A percentile compares a stretch with the other conserved stretches of the same genome.
Evolutionary conservation across 2,329 filamentous ascomycete species (phyloP).

Genomic region (Cordyceps tenuipes): DNA sequence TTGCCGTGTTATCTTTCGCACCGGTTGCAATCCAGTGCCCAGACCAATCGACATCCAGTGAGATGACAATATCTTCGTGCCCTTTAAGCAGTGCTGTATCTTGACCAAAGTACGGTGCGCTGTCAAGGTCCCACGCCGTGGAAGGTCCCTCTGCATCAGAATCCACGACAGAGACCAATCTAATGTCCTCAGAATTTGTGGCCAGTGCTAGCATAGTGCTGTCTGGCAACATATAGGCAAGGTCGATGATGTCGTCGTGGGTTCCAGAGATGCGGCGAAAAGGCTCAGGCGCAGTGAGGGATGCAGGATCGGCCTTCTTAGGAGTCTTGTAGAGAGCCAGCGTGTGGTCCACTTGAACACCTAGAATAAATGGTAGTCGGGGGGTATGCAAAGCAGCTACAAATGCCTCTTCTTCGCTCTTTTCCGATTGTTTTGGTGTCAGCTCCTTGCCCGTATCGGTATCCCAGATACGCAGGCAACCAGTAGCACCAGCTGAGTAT

Average conservation of each 20-base stretch:
- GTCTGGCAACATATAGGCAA: constrained; percentile 76
- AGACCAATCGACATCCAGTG: constrained; percentile 90
- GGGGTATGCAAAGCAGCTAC: constrained; percentile 61
- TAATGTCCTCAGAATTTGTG: constrained; percentile 89
- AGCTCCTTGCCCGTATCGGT: constrained; percentile 69
- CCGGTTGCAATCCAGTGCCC: constrained; percentile 95
- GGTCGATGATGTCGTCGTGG: constrained; percentile 94
- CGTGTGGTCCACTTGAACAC: constrained; percentile 83
- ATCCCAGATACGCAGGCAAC: constrained; percentile 76
- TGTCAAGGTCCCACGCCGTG: constrained; percentile 18
- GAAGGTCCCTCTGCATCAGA: constrained; percentile 18
- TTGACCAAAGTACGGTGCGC: constrained; percentile 68
- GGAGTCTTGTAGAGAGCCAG: constrained; percentile 59
- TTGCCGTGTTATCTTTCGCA: constrained; percentile 92
- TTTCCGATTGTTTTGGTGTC: constrained; percentile 60
- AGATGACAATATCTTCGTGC: constrained; percentile 93
- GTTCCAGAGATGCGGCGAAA: constrained; percentile 85
- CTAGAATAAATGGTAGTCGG: constrained; percentile 62
- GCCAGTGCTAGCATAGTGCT: constrained; percentile 78
- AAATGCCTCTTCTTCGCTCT: constrained; percentile 57
- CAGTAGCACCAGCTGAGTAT: constrained; percentile 79
- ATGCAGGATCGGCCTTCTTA: constrained; percentile 28
- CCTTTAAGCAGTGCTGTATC: constrained; percentile 81
- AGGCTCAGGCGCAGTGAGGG: constrained; percentile 37
- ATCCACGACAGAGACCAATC: constrained; percentile 66